These are phyloP conservation scores for Leccinum angustisporum DNA, from an alignment of 1,284 basidiomycete genomes.

Conservation along the genomic window DNA sequence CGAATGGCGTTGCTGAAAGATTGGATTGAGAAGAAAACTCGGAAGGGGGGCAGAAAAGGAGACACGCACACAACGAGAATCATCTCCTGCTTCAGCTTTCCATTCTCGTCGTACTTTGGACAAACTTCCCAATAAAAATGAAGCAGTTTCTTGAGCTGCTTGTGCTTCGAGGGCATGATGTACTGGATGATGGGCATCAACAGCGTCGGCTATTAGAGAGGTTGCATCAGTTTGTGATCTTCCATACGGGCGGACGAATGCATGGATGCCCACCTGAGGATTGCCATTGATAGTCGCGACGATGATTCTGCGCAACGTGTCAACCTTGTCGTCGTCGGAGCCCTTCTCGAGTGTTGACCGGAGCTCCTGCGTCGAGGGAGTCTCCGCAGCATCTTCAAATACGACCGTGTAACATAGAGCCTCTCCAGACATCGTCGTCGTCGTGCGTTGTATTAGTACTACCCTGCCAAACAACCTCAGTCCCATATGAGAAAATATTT, in stretches of 20 bases:
- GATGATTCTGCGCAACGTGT: slow-evolving; percentile 95
- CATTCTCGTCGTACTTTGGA: slow-evolving; percentile 96
- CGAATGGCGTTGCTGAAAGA: slow-evolving; percentile 86
- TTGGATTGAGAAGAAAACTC: slow-evolving; percentile 11
- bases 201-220: slow-evolving; percentile 64
- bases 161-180: slow-evolving; percentile 86
- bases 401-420: slow-evolving; percentile 83
- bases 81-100: slow-evolving; percentile 99
- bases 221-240: slow-evolving; percentile 7
- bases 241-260: slow-evolving; percentile 3
- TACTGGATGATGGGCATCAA: slow-evolving; percentile 99
- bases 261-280: slow-evolving; percentile 55
- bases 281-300: slow-evolving; percentile 96
- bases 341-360: slow-evolving; percentile 90
- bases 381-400: slow-evolving; percentile 75
- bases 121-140: slow-evolving; percentile 99
- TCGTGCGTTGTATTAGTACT: neutral
- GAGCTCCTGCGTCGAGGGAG: slow-evolving; percentile 82
- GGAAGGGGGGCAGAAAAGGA: neutral
- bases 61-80: slow-evolving; percentile 91
- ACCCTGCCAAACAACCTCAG: neutral
- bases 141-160: slow-evolving; percentile 96
- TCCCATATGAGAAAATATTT: slow-evolving; percentile 14
- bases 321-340: slow-evolving; percentile 96
- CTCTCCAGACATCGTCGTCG: slow-evolving; percentile 43